Evolutionary conservation across 495 filamentous ascomycete genomes (phyloP).

Genomic region (Hypoxylon lienhwacheense): DNA sequence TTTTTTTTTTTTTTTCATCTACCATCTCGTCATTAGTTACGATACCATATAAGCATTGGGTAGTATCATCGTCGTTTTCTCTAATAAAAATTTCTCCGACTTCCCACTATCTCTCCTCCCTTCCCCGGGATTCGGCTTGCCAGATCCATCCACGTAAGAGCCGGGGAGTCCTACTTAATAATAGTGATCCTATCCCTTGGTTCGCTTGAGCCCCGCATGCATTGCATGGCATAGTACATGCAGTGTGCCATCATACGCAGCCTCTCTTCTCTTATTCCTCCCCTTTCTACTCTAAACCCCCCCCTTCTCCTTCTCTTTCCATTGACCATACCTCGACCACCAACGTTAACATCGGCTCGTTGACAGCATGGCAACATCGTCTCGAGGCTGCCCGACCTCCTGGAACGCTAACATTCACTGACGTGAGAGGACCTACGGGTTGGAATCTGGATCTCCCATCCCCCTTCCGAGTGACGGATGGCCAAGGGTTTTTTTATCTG

Average conservation of each 20-base stretch:
- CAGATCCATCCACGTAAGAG: conserved; percentile 13
- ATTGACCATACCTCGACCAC: conserved; percentile 20
- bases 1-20: too few species aligned
- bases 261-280: background rate
- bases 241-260: conserved; percentile 13
- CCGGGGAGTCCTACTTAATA: conserved; percentile 27
- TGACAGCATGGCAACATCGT: background rate
- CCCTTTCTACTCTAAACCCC: background rate
- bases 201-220: conserved; percentile 30
- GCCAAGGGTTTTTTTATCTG: conserved; percentile 12
- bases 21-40: too few species aligned
- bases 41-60: too few species aligned
- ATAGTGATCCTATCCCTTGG: conserved; percentile 20
- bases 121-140: conserved; percentile 1
- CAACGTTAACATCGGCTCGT: conserved; percentile 16
- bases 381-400: conserved; percentile 14
- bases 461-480: background rate
- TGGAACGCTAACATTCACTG: conserved; percentile 14
- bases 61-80: too few species aligned
- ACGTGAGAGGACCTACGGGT: conserved; percentile 11
- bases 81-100: too few species aligned
- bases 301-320: conserved; percentile 4
- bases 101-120: background rate
- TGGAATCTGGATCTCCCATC: conserved; percentile 11
- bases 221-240: conserved; percentile 22